Conservation (phyloP, 2,329 filamentous ascomycete species). For the Sporothrix variecibatus region DNA sequence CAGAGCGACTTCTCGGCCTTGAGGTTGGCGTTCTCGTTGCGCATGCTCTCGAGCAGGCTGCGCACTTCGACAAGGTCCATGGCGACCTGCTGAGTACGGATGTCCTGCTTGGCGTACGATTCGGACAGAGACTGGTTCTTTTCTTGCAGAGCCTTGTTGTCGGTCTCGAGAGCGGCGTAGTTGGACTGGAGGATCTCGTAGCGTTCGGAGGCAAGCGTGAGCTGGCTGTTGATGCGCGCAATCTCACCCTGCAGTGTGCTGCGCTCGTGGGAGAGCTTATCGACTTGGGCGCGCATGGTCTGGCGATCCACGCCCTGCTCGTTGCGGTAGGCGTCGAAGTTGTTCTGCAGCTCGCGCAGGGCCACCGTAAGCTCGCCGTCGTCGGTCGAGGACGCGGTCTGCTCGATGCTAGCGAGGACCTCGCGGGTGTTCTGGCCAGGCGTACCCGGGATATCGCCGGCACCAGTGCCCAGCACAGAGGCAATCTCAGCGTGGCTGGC, state of each 20-base stretch:
- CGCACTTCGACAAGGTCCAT: constrained; percentile 89
- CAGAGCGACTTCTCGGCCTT: constrained; percentile 94
- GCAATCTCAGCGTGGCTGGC: constrained; percentile 61
- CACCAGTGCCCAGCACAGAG: constrained; percentile 68
- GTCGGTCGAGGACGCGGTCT: constrained; percentile 50
- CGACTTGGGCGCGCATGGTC: constrained; percentile 81
- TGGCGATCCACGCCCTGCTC: constrained; percentile 81
- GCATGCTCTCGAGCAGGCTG: constrained; percentile 79
- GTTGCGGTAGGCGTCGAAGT: constrained; percentile 86
- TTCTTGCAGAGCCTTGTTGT: constrained; percentile 86
- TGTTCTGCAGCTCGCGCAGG: constrained; percentile 81
- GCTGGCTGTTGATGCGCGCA: constrained; percentile 76
- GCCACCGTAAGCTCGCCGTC: constrained; percentile 73
- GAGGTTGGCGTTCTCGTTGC: constrained; percentile 86
- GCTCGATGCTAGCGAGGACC: constrained; percentile 61
- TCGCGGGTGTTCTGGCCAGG: constrained; percentile 43
- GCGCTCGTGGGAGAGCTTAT: constrained; percentile 79
- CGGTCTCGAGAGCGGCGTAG: constrained; percentile 76
- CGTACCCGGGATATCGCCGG: constrained; percentile 59
- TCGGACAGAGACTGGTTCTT: constrained; percentile 76
- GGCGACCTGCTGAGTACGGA: constrained; percentile 85
- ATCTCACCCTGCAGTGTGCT: constrained; percentile 79
- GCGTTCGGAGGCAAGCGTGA: constrained; percentile 77
- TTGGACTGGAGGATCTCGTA: constrained; percentile 90
- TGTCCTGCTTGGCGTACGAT: constrained; percentile 83